Evolutionary conservation across 2,329 filamentous ascomycete species (phyloP), one percentile per base, ranked within the genome.

Genomic region (Bretziella fagacearum): DNA sequence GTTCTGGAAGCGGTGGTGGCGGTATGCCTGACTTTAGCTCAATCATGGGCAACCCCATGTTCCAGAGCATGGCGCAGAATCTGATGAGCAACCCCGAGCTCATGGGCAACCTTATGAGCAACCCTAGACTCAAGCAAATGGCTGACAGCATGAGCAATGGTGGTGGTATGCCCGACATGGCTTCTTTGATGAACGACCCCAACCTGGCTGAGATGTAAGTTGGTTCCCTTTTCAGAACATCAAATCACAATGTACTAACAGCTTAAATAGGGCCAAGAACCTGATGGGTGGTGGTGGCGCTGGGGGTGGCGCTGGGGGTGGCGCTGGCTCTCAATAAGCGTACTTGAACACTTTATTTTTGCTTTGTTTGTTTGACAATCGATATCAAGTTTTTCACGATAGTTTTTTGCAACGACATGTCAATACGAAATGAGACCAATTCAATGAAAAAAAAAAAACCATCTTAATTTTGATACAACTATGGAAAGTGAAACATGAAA

Each of bases 41-140:
- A 53, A 79, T 98, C 62, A 93, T 96, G 86, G 86, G 70, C 69
- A 98, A 96, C 68, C 91, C 91, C 48, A 96, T 96, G 91, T 93
- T 98, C 66, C 77, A 86, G 44, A 83, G 74, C 66, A 95, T 96
- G 86, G 91, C 91, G 3, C 85, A 95, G 69, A 94, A 85, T 63
- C 65, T 98, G 48, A 96, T 96, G 91, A 85, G 78, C 65, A 95
- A 98, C 66, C 91, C 91, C 0, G 84, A 93, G 7, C 77, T 87
- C 69, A 81, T 96, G 77, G 74, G 70, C 60, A 94, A 84, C 63
- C 65, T 98, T 47, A 96, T 96, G 91, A 84, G 70, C 70, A 96
- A 98, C 69, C 91, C 91, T 2, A 75, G 79, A 52, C 66, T 96
- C 52, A 74, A 84, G 48, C 77, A 93, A 59, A 89, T 95, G 85